Conservation (phyloP, 495 filamentous ascomycete species). For the Pyrenopolyporus hunteri region DNA sequence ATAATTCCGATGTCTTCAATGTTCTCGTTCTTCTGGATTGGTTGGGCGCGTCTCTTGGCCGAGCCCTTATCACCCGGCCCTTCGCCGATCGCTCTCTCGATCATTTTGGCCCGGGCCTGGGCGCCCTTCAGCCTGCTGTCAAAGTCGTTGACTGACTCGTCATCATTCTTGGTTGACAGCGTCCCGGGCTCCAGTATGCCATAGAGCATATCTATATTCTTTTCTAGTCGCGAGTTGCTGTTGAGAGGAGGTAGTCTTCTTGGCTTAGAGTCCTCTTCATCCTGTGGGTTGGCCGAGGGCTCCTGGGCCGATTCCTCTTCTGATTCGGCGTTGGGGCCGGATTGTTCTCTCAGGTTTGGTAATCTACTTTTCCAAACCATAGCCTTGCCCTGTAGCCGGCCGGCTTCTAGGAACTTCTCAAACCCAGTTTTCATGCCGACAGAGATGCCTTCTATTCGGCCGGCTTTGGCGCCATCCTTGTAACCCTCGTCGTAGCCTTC, state of each 20-base stretch:
- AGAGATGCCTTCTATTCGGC: slow-evolving; percentile 83
- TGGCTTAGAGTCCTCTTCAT: slow-evolving; percentile 10
- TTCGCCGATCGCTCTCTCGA: slow-evolving; percentile 75
- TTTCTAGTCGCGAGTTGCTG: slow-evolving; percentile 67
- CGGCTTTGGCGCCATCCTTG: slow-evolving; percentile 77
- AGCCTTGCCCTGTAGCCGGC: slow-evolving; percentile 79
- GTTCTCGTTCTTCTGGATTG: slow-evolving; percentile 38
- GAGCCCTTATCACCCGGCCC: slow-evolving; percentile 15
- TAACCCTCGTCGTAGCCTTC: slow-evolving; percentile 80
- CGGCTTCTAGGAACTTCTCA: slow-evolving; percentile 83
- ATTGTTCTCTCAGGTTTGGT: slow-evolving; percentile 25
- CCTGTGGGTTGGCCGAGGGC: slow-evolving; percentile 3
- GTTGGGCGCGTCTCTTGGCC: background rate
- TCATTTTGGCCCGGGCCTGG: slow-evolving; percentile 77
- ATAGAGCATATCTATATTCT: slow-evolving; percentile 73
- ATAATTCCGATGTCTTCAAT: slow-evolving; percentile 41
- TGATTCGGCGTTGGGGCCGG: slow-evolving; percentile 18
- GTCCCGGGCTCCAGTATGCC: slow-evolving; percentile 81
- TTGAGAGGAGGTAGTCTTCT: slow-evolving; percentile 54
- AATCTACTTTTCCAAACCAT: slow-evolving; percentile 72
- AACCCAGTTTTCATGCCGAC: slow-evolving; percentile 94
- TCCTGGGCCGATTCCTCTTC: background rate
- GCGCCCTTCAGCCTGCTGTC: slow-evolving; percentile 84
- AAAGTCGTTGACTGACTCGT: slow-evolving; percentile 83
- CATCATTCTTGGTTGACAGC: slow-evolving; percentile 76